These are phyloP conservation scores for Phytopythium montanum DNA, from an alignment of 352 stramenopile species.

Conservation along the genomic window DNA sequence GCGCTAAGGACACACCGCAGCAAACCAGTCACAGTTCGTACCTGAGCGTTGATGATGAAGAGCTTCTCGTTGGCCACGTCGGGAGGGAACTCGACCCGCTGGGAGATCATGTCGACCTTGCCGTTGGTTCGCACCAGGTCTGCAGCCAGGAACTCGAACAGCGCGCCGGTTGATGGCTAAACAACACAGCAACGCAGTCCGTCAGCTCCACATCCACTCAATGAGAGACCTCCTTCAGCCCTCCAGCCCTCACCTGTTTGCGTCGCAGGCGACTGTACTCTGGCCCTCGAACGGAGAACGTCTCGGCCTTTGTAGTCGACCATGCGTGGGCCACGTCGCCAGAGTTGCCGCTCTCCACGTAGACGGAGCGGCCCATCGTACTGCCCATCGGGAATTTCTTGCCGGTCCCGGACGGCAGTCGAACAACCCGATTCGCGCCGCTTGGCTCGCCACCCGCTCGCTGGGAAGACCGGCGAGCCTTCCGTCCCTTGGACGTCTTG, in stretches of 20 bases:
- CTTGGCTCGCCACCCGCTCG: neutral
- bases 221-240: neutral
- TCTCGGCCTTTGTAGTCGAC: constrained; percentile 44
- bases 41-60: constrained; percentile 83
- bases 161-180: constrained; percentile 46
- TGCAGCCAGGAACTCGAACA: constrained; percentile 79
- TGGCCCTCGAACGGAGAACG: constrained; percentile 62
- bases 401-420: constrained; percentile 8
- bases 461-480: neutral
- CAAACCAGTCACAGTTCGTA: constrained; percentile 12
- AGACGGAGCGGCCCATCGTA: constrained; percentile 50
- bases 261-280: constrained; percentile 83
- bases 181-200: neutral
- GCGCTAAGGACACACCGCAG: neutral
- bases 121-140: constrained; percentile 64
- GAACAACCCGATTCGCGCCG: neutral
- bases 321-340: constrained; percentile 57
- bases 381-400: constrained; percentile 52
- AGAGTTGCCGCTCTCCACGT: constrained; percentile 38
- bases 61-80: constrained; percentile 52
- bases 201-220: neutral
- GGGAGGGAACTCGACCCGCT: constrained; percentile 62
- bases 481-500: neutral
- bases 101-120: constrained; percentile 74
- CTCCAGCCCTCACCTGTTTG: constrained; percentile 70